Base-by-base conservation (phyloP, 2,329 filamentous ascomycete genomes). In the Coleophoma eucalyptorum region DNA sequence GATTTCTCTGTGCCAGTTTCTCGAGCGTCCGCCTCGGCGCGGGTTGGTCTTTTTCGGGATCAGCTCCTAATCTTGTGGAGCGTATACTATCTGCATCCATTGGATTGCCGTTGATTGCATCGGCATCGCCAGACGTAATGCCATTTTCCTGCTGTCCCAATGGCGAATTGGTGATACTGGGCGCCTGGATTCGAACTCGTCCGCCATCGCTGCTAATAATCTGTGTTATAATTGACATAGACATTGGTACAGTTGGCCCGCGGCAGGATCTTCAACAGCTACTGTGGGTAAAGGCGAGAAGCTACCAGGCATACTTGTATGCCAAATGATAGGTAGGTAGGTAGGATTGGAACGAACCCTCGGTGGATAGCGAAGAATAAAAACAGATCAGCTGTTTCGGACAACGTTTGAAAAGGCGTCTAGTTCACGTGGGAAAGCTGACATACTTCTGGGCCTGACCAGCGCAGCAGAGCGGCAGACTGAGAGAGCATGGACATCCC, bases 1-100 rank as follows among this genome's bases (percentile, higher is more conserved):
- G 55, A 31, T 53, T 57, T 19, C 55, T 58, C 42, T 60, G 58
- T 19, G 58, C 58, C 5, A 60, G 51, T 34, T 56, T 60, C 44
- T 60, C 58, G 33, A 54, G 55, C 11, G 51, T 46, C 37, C 42
- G 51, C 10, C 20, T 19, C 7, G 43, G 2, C 2, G 50, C 49
- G 4, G 48, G 32, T 43, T 35, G 38, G 18, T 42, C 49, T 45
- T 26, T 32, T 6, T 18, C 20, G 18, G 21, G 19, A 13, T 45
- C 43, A 2, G 11, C 18, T 5, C 5, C 15, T 33, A 19, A 11
- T 18, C 8, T 45, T n/a, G 13, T 32, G 26, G 18, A 15, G 6
- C 12, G 18, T 4, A 21, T 7, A 7, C 15, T 42, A 12, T 42
- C 40, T 20, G 12, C 5, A 6, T 42, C 40, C 18, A 16, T 21